Conservation (phyloP, 2,329 filamentous ascomycete genomes). For the Thyridium curvatum region DNA sequence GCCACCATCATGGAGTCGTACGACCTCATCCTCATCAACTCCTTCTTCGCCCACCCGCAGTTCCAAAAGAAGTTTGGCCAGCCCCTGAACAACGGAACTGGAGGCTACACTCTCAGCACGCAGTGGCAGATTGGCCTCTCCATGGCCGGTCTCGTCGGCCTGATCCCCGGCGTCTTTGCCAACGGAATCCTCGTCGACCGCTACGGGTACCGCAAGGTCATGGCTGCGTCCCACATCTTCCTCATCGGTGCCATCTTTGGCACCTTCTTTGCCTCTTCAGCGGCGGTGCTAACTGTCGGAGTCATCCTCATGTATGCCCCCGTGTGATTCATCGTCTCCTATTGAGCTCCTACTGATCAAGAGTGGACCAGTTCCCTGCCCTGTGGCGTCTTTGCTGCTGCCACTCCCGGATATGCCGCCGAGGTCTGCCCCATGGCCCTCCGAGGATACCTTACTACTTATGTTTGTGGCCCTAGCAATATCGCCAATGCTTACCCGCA, state of each 20-base stretch:
- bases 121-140: constrained; percentile 34
- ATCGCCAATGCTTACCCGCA: too few relatives aligned
- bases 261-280: constrained; percentile 1
- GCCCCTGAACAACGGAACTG: constrained; percentile 10
- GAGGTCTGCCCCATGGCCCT: too few relatives aligned
- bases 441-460: too few relatives aligned
- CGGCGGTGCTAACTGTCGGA: too few relatives aligned
- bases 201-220: neutral
- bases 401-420: too few relatives aligned
- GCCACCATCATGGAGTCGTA: constrained; percentile 23
- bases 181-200: neutral
- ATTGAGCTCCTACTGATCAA: too few relatives aligned
- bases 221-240: neutral
- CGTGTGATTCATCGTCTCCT: too few relatives aligned
- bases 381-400: too few relatives aligned
- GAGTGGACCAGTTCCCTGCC: too few relatives aligned
- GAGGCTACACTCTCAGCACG: constrained; percentile 26
- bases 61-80: constrained; percentile 24
- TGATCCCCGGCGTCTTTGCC: constrained; percentile 16
- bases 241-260: neutral
- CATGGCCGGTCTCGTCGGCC: constrained; percentile 23
- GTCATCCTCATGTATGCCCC: too few relatives aligned
- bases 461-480: too few relatives aligned
- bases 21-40: constrained; percentile 29
- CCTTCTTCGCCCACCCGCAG: constrained; percentile 27